Conservation (phyloP, 2,329 filamentous ascomycete species). For the Trichoderma semiorbis region DNA sequence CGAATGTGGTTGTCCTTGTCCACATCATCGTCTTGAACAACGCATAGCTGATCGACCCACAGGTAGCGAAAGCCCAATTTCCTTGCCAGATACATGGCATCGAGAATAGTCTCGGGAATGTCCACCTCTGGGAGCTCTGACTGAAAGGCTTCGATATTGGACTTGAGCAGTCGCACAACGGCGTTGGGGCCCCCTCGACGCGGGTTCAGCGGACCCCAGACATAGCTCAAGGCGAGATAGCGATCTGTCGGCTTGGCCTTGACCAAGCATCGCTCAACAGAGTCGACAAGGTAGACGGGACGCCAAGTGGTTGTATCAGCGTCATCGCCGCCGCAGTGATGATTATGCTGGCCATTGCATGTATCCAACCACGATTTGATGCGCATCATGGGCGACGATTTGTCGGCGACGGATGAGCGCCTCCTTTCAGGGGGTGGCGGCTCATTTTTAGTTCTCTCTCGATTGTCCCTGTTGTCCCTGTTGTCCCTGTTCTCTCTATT, state of each 20-base stretch:
- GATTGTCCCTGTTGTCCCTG: slow-evolving; percentile 25
- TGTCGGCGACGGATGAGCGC: slow-evolving; percentile 32
- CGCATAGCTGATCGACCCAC: slow-evolving; percentile 47
- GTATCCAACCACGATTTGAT: slow-evolving; percentile 43
- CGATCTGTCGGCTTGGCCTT: slow-evolving; percentile 37
- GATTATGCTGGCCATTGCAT: slow-evolving; percentile 41
- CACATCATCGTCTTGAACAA: slow-evolving; percentile 42
- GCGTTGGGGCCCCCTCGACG: slow-evolving; percentile 28
- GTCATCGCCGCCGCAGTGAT: slow-evolving; percentile 34
- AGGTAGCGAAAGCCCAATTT: slow-evolving; percentile 43
- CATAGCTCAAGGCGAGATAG: slow-evolving; percentile 47
- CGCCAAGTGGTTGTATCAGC: slow-evolving; percentile 34
- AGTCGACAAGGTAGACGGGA: slow-evolving; percentile 41
- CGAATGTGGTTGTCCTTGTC: slow-evolving; percentile 39
- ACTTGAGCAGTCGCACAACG: slow-evolving; percentile 32
- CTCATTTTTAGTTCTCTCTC: slow-evolving; percentile 21
- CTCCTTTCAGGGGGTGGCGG: slow-evolving; percentile 23
- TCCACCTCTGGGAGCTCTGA: slow-evolving; percentile 36
- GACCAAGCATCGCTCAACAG: slow-evolving; percentile 38
- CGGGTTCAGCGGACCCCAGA: slow-evolving; percentile 34
- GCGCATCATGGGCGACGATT: slow-evolving; percentile 36
- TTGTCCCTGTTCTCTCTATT: slow-evolving; percentile 21
- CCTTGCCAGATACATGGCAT: slow-evolving; percentile 43
- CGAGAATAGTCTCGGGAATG: slow-evolving; percentile 41
- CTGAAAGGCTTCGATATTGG: slow-evolving; percentile 37